phyloP scores from a whole-genome alignment of 2,329 filamentous ascomycete genomes.

The Pseudomassariella vexata region DNA sequence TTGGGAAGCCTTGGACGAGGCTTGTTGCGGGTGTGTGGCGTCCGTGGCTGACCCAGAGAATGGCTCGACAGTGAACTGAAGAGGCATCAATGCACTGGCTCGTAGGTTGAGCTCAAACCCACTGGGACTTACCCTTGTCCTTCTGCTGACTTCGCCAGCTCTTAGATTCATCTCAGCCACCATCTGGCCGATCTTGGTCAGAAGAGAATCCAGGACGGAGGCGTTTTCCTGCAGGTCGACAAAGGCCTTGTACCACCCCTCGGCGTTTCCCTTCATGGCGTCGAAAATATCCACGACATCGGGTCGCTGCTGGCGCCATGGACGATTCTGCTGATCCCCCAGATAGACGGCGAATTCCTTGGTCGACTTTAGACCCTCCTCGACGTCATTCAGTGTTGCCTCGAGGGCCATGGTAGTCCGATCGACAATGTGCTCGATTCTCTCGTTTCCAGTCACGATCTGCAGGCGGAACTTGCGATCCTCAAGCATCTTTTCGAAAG shows the following conservation, averaged over 20 bases:
- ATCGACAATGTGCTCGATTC: slow-evolving; percentile 83
- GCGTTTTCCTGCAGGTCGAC: slow-evolving; percentile 69
- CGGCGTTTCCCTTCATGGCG: slow-evolving; percentile 88
- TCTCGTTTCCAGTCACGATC: slow-evolving; percentile 81
- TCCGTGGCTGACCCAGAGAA: slow-evolving; percentile 15
- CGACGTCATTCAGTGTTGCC: slow-evolving; percentile 72
- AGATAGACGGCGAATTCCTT: slow-evolving; percentile 75
- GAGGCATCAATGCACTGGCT: slow-evolving; percentile 10
- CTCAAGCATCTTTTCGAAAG: slow-evolving; percentile 84
- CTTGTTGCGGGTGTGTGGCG: slow-evolving; percentile 11
- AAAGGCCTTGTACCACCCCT: slow-evolving; percentile 83
- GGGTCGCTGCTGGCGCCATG: slow-evolving; percentile 56
- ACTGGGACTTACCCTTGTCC: slow-evolving; percentile 57
- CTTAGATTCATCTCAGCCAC: slow-evolving; percentile 82
- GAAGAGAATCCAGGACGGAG: slow-evolving; percentile 60
- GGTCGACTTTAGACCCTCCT: slow-evolving; percentile 70
- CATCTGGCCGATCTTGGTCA: slow-evolving; percentile 69
- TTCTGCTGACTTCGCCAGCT: slow-evolving; percentile 76
- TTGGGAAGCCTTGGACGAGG: slow-evolving; percentile 4
- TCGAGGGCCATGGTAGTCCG: slow-evolving; percentile 71
- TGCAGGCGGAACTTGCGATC: slow-evolving; percentile 76
- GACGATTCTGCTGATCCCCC: slow-evolving; percentile 54
- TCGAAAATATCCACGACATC: slow-evolving; percentile 68
- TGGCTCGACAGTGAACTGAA: slow-evolving; percentile 22
- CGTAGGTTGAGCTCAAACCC: slow-evolving; percentile 8